phyloP scores from a whole-genome alignment of 148 eudicot genomes.

The Limonium bicolor region DNA sequence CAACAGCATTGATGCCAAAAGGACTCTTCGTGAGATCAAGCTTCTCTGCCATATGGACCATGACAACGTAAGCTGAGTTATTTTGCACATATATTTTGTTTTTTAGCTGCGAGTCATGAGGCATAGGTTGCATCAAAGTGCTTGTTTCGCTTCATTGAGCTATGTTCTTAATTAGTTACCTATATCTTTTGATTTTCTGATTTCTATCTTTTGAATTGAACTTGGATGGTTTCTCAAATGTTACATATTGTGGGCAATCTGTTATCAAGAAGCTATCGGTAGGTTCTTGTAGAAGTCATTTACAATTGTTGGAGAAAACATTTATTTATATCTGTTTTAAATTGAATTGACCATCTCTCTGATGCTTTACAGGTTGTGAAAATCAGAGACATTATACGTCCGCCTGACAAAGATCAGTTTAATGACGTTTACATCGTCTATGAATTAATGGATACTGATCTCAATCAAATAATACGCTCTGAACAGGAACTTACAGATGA shows the following conservation, averaged over 20 bases:
- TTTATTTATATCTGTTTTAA: too few relatives aligned
- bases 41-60: constrained; percentile 89
- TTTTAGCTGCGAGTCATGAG: too few relatives aligned
- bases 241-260: too few relatives aligned
- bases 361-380: constrained; percentile 20
- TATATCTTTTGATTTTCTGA: background rate
- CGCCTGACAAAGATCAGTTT: constrained; percentile 26
- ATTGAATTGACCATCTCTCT: background rate
- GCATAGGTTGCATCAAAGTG: background rate
- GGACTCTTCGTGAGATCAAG: constrained; percentile 86
- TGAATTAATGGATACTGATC: constrained; percentile 76
- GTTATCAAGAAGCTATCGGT: too few relatives aligned
- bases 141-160: background rate
- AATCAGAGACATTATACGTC: constrained; percentile 27
- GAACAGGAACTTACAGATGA: constrained; percentile 80
- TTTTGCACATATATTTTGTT: too few relatives aligned
- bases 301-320: background rate
- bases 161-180: too few relatives aligned
- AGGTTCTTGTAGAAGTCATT: too few relatives aligned
- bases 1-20: constrained; percentile 78
- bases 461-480: constrained; percentile 80
- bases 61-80: constrained; percentile 49
- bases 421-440: constrained; percentile 40
- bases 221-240: background rate
- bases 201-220: background rate